A percentile compares a stretch with the other conserved stretches of the same genome.
Conservation (phyloP, 1,284 basidiomycete species). For the Pseudozyma thailandica region DNA sequence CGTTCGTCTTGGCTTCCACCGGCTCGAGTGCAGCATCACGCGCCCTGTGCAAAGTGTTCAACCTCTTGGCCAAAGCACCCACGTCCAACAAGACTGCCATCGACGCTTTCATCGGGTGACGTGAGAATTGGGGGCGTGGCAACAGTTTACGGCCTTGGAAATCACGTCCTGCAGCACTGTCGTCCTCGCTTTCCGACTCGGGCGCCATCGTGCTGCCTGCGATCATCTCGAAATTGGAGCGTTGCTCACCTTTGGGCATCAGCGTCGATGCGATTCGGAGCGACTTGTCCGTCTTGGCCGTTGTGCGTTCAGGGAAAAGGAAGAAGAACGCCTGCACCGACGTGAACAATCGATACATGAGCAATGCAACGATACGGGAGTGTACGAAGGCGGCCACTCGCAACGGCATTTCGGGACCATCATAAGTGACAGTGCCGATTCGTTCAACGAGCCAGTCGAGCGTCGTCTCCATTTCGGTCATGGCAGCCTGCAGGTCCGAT, state of each 20-base stretch:
- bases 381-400: slow-evolving; percentile 50
- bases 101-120: slow-evolving; percentile 49
- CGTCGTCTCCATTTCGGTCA: slow-evolving; percentile 53
- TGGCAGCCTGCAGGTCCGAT: slow-evolving; percentile 54
- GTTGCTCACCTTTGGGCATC: slow-evolving; percentile 42
- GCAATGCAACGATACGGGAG: slow-evolving; percentile 37
- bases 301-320: slow-evolving; percentile 42
- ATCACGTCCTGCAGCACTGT: slow-evolving; percentile 29
- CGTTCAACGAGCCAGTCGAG: slow-evolving; percentile 45
- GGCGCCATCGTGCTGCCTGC: slow-evolving; percentile 24
- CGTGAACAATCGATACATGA: slow-evolving; percentile 49
- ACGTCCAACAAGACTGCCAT: slow-evolving; percentile 50
- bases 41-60: slow-evolving; percentile 35
- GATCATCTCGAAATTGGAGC: slow-evolving; percentile 51
- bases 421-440: slow-evolving; percentile 38
- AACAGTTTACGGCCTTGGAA: slow-evolving; percentile 40
- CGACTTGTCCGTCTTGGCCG: slow-evolving; percentile 43
- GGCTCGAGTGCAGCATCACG: slow-evolving; percentile 43
- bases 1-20: slow-evolving; percentile 19
- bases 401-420: slow-evolving; percentile 51
- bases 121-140: slow-evolving; percentile 43
- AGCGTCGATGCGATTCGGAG: slow-evolving; percentile 47
- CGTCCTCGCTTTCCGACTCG: slow-evolving; percentile 47
- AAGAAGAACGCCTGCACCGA: slow-evolving; percentile 49
- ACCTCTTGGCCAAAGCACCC: slow-evolving; percentile 30